These are phyloP conservation scores for Solanum bulbocastanum DNA, from an alignment of 257 asterid species.

Conservation along the genomic window DNA sequence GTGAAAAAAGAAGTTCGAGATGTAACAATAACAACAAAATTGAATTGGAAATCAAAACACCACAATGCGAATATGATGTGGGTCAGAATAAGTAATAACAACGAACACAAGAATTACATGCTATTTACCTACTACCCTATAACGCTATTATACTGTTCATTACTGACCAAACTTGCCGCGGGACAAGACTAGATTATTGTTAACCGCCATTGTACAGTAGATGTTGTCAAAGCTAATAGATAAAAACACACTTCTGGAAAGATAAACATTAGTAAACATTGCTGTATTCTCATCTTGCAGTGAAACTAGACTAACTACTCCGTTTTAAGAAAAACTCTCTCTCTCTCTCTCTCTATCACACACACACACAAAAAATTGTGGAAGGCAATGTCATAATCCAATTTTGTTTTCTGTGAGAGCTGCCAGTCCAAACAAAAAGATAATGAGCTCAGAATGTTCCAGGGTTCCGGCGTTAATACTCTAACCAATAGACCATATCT, in stretches of 20 bases:
- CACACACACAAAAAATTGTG: neutral
- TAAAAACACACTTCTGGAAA: neutral
- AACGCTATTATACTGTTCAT: neutral
- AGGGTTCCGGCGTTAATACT: neutral
- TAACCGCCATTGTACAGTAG: neutral
- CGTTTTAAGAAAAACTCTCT: neutral
- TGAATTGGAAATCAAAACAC: neutral
- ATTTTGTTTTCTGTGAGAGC: neutral
- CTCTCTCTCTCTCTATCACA: neutral
- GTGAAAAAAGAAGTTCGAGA: neutral
- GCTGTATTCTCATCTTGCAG: neutral
- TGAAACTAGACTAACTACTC: neutral
- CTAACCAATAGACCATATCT: neutral
- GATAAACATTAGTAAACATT: neutral
- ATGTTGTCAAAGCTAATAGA: neutral
- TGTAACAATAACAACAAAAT: neutral
- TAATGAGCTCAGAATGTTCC: neutral
- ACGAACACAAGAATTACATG: neutral
- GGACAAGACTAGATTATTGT: neutral
- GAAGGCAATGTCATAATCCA: neutral
- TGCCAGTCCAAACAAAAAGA: neutral
- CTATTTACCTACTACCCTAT: neutral
- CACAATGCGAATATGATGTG: neutral
- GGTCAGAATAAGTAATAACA: neutral
- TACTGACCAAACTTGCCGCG: neutral